A percentile compares a stretch with the other conserved stretches of the same genome.
phyloP scores from a whole-genome alignment of 1,139 yeast species.

The Blastobotrys petasosporus region DNA sequence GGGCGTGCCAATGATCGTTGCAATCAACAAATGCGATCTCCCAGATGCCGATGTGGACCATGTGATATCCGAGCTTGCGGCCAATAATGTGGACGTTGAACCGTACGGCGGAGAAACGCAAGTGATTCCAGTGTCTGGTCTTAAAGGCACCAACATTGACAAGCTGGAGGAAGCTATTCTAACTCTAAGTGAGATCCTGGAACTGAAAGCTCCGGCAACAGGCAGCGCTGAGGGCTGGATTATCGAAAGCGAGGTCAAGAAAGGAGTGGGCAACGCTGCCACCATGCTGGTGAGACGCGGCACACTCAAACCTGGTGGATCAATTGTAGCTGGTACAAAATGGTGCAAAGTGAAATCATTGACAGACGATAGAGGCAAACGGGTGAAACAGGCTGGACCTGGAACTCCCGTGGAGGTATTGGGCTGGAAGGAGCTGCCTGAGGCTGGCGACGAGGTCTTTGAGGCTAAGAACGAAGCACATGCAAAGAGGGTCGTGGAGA shows the following conservation, averaged over 20 bases:
- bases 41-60: conserved; percentile 65
- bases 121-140: conserved; percentile 80
- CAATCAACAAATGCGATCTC: conserved; percentile 87
- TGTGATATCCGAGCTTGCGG: conserved; percentile 71
- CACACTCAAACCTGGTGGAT: conserved; percentile 58
- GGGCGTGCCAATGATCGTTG: conserved; percentile 83
- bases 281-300: conserved; percentile 82
- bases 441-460: conserved; percentile 80
- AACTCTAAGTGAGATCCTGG: conserved; percentile 76
- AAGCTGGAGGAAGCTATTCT: conserved; percentile 84
- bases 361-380: conserved; percentile 66
- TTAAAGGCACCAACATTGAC: conserved; percentile 80
- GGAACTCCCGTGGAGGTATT: conserved; percentile 86
- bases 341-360: conserved; percentile 84
- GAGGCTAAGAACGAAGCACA: conserved; percentile 67
- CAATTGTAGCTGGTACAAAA: conserved; percentile 78
- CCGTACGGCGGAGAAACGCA: conserved; percentile 96
- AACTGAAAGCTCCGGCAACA: conserved; percentile 56
- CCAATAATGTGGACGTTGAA: conserved; percentile 77
- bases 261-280: conserved; percentile 82
- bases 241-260: conserved; percentile 75
- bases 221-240: conserved; percentile 78
- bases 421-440: conserved; percentile 94
- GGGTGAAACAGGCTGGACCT: conserved; percentile 66
- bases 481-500: conserved; percentile 70